These are phyloP conservation scores for Beauveria sp. DNA, from an alignment of 2,329 filamentous ascomycete genomes.

Conservation along the genomic window DNA sequence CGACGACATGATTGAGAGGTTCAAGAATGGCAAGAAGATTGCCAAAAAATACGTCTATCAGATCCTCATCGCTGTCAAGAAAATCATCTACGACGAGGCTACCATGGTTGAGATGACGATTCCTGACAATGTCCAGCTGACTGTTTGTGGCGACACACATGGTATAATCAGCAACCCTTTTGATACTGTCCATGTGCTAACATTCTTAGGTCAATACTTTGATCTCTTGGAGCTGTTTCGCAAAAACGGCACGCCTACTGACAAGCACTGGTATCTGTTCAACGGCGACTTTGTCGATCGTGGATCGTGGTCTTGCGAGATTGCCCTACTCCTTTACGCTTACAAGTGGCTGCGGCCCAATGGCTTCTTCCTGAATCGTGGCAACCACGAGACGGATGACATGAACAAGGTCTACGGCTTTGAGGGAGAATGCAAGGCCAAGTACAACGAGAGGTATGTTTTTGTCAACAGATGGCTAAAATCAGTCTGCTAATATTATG, in stretches of 20 bases:
- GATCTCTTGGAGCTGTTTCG: constrained; percentile 95
- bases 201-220: constrained; percentile 78
- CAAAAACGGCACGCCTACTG: constrained; percentile 75
- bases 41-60: constrained; percentile 97
- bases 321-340: constrained; percentile 84
- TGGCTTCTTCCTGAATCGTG: constrained; percentile 89
- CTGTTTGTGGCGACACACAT: constrained; percentile 95
- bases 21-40: constrained; percentile 92
- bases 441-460: constrained; percentile 75
- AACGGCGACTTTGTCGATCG: constrained; percentile 98
- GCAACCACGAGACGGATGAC: constrained; percentile 97
- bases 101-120: constrained; percentile 96
- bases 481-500: background rate
- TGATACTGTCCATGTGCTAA: constrained; percentile 15
- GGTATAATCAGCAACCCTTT: constrained; percentile 44
- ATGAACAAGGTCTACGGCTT: constrained; percentile 99
- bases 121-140: constrained; percentile 68
- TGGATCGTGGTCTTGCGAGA: constrained; percentile 97
- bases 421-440: constrained; percentile 95
- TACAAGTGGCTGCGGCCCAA: constrained; percentile 93
- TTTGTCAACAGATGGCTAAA: background rate
- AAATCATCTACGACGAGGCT: constrained; percentile 83
- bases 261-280: constrained; percentile 91
- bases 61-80: constrained; percentile 83
- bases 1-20: constrained; percentile 92